Evolutionary conservation across 208 protist species (phyloP), one percentile per base, ranked within the genome.

Genomic region (Herpetomonas samuelpessoai): DNA sequence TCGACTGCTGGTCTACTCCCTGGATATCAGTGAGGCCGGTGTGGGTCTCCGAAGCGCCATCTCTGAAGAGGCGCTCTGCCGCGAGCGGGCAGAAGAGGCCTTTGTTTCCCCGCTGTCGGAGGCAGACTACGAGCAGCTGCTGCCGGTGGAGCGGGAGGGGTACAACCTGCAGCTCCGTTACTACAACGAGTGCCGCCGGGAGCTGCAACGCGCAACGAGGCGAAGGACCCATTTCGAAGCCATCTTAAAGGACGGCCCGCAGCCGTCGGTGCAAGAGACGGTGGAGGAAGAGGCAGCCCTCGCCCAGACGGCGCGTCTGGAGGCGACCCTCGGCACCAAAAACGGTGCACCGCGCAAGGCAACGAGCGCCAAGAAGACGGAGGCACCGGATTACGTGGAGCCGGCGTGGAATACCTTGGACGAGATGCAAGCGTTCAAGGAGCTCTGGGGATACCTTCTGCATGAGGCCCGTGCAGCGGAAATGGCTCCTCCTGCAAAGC

Each of bases 151-250:
- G 18, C 85, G 81, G 0, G 76, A 87, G 14, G 61, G 64, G 9
- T 93, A 94, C 76, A 93, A 95, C 62, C 44, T 48, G 6, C 75
- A 74, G 9, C 74, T 95, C 16, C 79, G 92, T 66, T 74, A 89
- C 50, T 86, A 79, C 58, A 94, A 91, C 50, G 81, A 92, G 59
- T 92, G 85, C 62, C 81, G 83, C 30, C 69, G 74, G 30, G 78
- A 81, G 25, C 54, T 93, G 45, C 62, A 72, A 10, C 68, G 60
- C 12, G 75, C 68, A 39, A 65, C 53, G 41, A 73, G 60, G 24
- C 45, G 47, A 48, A 68, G 76, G n/a, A 30, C 38, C 52, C 67
- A 45, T 22, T 85, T 66, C 46, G 27, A 63, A 58, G 56, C 22
- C 19, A 61, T 72, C 24, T 50, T 63, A 2, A 27, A 55, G 25